Evolutionary conservation across 495 filamentous ascomycete genomes (phyloP).

Genomic region (Hyaloscypha bicolor): DNA sequence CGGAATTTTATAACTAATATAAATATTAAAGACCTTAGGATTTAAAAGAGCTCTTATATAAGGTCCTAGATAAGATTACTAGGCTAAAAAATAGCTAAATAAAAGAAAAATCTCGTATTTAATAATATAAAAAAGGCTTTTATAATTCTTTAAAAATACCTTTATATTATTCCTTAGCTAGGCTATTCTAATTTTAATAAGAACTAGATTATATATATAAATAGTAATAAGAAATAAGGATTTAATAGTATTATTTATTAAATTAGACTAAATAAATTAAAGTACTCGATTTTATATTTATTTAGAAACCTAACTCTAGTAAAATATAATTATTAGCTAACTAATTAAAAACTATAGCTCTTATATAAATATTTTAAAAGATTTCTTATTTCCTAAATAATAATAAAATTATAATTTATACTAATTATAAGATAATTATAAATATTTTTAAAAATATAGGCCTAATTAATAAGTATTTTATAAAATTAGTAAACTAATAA

Average conservation of each 20-base stretch:
- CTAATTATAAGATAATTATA: background rate
- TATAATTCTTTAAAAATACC: background rate
- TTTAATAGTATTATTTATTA: background rate
- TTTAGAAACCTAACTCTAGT: background rate
- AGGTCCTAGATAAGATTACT: background rate
- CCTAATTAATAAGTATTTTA: background rate
- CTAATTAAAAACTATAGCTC: background rate
- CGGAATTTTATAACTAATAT: background rate
- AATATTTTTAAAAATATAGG: background rate
- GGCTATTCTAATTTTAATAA: background rate
- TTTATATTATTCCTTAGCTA: background rate
- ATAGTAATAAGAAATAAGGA: background rate
- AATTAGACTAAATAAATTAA: background rate
- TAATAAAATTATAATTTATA: background rate
- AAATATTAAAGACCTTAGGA: constrained; percentile 1
- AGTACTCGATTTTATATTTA: background rate
- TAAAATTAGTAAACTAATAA: background rate
- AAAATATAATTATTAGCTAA: background rate
- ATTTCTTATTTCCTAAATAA: background rate
- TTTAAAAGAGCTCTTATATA: background rate
- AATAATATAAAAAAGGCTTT: background rate
- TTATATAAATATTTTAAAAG: background rate
- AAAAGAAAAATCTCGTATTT: background rate
- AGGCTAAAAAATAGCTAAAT: no score
- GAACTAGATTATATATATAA: background rate